Conservation (phyloP, 345 rosid genomes). For the Hevea brasiliensis region DNA sequence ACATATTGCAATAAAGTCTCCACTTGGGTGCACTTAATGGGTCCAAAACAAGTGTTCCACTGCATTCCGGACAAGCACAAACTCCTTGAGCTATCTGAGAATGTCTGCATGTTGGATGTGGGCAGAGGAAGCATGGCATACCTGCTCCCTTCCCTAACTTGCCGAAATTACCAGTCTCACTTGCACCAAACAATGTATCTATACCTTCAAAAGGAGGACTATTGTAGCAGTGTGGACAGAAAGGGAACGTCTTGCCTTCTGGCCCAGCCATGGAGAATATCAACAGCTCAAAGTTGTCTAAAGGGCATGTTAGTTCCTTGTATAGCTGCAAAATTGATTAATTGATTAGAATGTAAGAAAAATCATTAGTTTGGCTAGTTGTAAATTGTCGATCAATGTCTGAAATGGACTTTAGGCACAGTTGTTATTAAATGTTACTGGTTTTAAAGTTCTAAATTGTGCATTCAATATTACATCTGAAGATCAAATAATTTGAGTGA, state of each 20-base stretch:
- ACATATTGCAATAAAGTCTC: conserved; percentile 91
- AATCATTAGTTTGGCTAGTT: not conserved
- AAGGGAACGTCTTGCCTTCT: conserved; percentile 91
- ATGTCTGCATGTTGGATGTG: conserved; percentile 85
- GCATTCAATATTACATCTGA: too few species aligned
- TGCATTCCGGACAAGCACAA: conserved; percentile 96
- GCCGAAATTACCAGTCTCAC: conserved; percentile 39
- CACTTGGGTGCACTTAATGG: conserved; percentile 90
- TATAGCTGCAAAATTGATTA: conserved; percentile 54
- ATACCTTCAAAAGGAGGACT: conserved; percentile 93
- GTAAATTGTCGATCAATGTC: too few species aligned
- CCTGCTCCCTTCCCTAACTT: conserved; percentile 75
- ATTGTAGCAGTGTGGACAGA: conserved; percentile 90
- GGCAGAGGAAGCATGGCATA: conserved; percentile 95
- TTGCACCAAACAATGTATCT: conserved; percentile 53
- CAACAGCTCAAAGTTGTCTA: conserved; percentile 91
- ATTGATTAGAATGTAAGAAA: not conserved
- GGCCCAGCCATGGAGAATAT: conserved; percentile 87
- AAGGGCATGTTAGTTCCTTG: conserved; percentile 90
- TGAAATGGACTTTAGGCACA: not conserved
- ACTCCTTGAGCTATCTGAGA: conserved; percentile 86
- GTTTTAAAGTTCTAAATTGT: too few species aligned
- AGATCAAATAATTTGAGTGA: too few species aligned
- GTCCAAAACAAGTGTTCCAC: conserved; percentile 82
- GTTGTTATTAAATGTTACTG: not conserved